Evolutionary conservation across 1,284 basidiomycete genomes (phyloP).

Genomic region (Agroathelia rolfsii): DNA sequence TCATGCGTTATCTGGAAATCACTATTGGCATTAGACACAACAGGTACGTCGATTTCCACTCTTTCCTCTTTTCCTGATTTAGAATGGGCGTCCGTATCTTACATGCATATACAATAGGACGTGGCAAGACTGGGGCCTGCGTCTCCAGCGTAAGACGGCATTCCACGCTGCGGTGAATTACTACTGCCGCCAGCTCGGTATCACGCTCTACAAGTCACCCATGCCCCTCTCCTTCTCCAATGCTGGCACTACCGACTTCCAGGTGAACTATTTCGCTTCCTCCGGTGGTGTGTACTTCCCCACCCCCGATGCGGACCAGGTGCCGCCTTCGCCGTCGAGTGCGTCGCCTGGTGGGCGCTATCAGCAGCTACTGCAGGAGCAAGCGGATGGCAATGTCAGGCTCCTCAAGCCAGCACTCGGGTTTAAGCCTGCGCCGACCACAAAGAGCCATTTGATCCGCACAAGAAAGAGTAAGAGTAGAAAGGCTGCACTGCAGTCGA

Average conservation of each 20-base stretch:
- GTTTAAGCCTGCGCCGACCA: conserved; percentile 36
- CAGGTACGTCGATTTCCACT: conserved; percentile 29
- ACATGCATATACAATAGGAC: too few species aligned
- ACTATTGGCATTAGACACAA: conserved; percentile 65
- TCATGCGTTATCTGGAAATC: conserved; percentile 53
- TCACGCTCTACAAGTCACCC: conserved; percentile 47
- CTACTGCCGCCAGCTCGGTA: conserved; percentile 58
- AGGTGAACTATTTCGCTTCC: too few species aligned
- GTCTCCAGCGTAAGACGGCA: conserved; percentile 51
- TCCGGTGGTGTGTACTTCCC: too few species aligned
- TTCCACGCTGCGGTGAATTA: conserved; percentile 69
- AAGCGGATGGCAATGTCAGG: too few species aligned
- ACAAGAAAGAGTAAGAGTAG: conserved; percentile 38
- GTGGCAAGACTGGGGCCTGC: conserved; percentile 60
- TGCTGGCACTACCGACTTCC: conserved; percentile 24
- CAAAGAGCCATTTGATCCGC: conserved; percentile 26
- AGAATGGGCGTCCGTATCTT: too few species aligned
- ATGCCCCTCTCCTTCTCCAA: conserved; percentile 45
- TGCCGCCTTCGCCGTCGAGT: conserved; percentile 1
- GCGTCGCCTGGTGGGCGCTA: not conserved
- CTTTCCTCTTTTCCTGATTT: too few species aligned
- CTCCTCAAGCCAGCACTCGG: too few species aligned
- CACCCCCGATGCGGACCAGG: conserved; percentile 7
- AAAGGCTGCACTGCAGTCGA: conserved; percentile 35
- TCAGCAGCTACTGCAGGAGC: conserved; percentile 7